Base-by-base conservation (phyloP, 768 basidiomycete genomes). In the Tephrocybe sp. region DNA sequence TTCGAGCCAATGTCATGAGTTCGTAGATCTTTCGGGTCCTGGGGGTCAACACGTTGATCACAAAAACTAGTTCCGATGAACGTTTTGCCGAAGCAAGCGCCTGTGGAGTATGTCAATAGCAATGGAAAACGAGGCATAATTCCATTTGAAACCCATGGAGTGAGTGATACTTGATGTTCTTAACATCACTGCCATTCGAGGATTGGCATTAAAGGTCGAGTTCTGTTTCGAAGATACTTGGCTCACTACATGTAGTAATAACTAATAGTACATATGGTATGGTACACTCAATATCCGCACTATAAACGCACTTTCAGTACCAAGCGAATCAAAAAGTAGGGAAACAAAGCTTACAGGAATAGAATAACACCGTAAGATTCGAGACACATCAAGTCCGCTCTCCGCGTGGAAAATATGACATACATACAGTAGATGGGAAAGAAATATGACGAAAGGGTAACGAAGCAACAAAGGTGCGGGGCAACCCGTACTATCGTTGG, bases 401-500 rank as follows among this genome's bases (percentile, higher is more conserved):
- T 34, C 9, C 33, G 15, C 9, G 33, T 34, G 27, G 27, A 29
- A n/a, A 29, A 29, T 29, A 29, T 29, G 33, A 34, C 33, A 34
- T 34, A n/a, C n/a, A n/a, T n/a, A n/a, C n/a, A n/a, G n/a, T n/a
- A 34, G 33, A 34, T 15, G 15, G 27, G 33, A 34, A 34, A n/a
- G n/a, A 4, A 34, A 34, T 10, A n/a, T n/a, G 33, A 34, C 33
- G 15, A 34, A 34, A 34, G 33, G 33, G 33, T 7, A 34, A 34
- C 7, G 33, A 34, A 34, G 33, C 33, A 15, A 34, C 8, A 15
- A 34, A 34, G 15, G 33, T 34, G 7, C 11, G 8, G 9, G 11
- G 33, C 33, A 34, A 4, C 33, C 33, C 15, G 13, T 34, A 23
- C 45, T 52, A 61, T 45, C 61, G 60, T 31, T 57, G 50, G 21